Conservation (phyloP, 495 filamentous ascomycete genomes). For the Cercophora sp. region DNA sequence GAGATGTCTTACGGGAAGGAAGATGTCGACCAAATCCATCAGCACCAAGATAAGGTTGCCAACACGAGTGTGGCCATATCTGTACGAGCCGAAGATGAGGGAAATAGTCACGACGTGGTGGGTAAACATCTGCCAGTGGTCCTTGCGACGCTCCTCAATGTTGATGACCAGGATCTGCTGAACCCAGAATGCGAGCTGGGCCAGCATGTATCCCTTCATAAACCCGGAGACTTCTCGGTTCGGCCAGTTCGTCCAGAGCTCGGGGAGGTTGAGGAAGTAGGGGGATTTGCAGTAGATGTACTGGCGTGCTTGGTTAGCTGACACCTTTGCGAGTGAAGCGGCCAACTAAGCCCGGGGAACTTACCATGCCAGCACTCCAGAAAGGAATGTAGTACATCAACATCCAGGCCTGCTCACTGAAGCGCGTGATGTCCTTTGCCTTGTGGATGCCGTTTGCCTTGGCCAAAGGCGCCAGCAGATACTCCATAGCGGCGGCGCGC, state of each 20-base stretch:
- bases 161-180: conserved; percentile 94
- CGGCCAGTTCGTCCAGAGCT: conserved; percentile 84
- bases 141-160: conserved; percentile 89
- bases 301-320: conserved; percentile 45
- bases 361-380: conserved; percentile 81
- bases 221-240: conserved; percentile 63
- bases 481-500: conserved; percentile 81
- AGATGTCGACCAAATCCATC: conserved; percentile 91
- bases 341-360: too few species aligned
- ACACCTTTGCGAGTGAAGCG: too few species aligned
- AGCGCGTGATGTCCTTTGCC: conserved; percentile 68
- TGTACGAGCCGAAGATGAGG: conserved; percentile 75
- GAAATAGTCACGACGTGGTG: conserved; percentile 88
- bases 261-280: conserved; percentile 71
- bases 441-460: conserved; percentile 62
- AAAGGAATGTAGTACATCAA: conserved; percentile 72
- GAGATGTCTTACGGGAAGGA: conserved; percentile 69
- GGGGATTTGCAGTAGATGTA: conserved; percentile 74
- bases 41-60: conserved; percentile 84
- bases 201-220: conserved; percentile 88
- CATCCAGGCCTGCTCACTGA: conserved; percentile 93
- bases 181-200: conserved; percentile 87
- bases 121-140: conserved; percentile 91
- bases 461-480: conserved; percentile 74
- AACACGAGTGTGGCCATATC: conserved; percentile 77